Conservation (phyloP, 73 alveolate genomes). For the Durusdinium trenchii region DNA sequence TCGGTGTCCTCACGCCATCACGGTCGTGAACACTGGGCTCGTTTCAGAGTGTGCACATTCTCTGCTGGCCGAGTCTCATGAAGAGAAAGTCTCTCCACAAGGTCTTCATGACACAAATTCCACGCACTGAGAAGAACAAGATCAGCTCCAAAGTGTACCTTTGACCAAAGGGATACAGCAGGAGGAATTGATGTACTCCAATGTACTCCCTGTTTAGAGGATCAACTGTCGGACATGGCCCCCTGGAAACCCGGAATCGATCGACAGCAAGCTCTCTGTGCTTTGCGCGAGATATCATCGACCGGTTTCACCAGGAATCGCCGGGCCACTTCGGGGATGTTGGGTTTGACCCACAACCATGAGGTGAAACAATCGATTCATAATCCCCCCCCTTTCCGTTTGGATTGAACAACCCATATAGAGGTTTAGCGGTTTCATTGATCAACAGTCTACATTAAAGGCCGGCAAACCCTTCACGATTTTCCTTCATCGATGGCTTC, state of each 20-base stretch:
- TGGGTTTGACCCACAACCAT: too few species aligned
- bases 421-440: not conserved
- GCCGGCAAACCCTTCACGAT: not conserved
- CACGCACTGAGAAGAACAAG: conserved; percentile 33
- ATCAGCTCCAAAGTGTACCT: conserved; percentile 62
- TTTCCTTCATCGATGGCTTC: not conserved
- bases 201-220: too few species aligned
- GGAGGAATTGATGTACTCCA: too few species aligned
- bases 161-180: not conserved
- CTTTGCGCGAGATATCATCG: not conserved
- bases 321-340: not conserved
- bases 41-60: too few species aligned
- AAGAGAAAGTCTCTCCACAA: conserved; percentile 17
- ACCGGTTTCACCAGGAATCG: not conserved
- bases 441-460: not conserved
- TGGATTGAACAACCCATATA: too few species aligned
- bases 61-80: conserved; percentile 37
- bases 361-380: too few species aligned
- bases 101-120: not conserved
- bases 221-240: too few species aligned
- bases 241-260: too few species aligned
- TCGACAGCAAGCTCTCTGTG: too few species aligned
- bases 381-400: too few species aligned
- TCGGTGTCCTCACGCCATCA: too few species aligned
- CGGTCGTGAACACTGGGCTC: too few species aligned